Conservation (phyloP, 2,329 filamentous ascomycete genomes). For the Ophiocordyceps camponoti-floridani region DNA sequence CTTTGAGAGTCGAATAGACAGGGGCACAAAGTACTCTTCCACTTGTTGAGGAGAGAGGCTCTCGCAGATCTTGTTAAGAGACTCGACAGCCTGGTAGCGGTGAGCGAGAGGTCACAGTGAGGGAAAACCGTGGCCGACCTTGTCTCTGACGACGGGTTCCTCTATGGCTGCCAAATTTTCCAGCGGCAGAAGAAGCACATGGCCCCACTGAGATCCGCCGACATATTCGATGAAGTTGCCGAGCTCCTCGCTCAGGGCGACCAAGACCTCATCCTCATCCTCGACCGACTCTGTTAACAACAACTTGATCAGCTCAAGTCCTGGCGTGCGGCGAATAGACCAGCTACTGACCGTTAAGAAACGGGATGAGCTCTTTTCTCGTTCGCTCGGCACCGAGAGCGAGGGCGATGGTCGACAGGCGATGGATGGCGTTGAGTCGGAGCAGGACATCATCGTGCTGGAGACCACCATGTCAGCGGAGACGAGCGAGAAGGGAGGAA, state of each 20-base stretch:
- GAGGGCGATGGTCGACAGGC: conserved; percentile 93
- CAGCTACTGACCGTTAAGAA: conserved; percentile 69
- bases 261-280: conserved; percentile 96
- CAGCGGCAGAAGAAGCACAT: conserved; percentile 88
- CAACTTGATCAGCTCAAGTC: too few relatives aligned
- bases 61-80: conserved; percentile 96
- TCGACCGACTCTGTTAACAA: conserved; percentile 71
- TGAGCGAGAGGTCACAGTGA: conserved; percentile 3
- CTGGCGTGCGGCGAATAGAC: not conserved
- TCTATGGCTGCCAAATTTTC: conserved; percentile 98
- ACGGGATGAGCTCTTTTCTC: conserved; percentile 95
- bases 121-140: conserved; percentile 38
- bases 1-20: conserved; percentile 90
- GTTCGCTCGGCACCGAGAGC: conserved; percentile 91
- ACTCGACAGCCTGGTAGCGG: conserved; percentile 69
- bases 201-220: conserved; percentile 79
- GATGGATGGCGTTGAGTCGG: conserved; percentile 94
- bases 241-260: conserved; percentile 90
- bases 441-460: conserved; percentile 98
- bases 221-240: conserved; percentile 96
- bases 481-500: conserved; percentile 2
- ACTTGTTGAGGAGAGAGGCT: conserved; percentile 82
- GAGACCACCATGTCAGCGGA: conserved; percentile 5
- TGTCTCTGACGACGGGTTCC: conserved; percentile 92
- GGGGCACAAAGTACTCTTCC: conserved; percentile 92